Evolutionary conservation across 208 protist species (phyloP), one percentile per base, ranked within the genome.

Genomic region (Balamuthia mandrillaris): DNA sequence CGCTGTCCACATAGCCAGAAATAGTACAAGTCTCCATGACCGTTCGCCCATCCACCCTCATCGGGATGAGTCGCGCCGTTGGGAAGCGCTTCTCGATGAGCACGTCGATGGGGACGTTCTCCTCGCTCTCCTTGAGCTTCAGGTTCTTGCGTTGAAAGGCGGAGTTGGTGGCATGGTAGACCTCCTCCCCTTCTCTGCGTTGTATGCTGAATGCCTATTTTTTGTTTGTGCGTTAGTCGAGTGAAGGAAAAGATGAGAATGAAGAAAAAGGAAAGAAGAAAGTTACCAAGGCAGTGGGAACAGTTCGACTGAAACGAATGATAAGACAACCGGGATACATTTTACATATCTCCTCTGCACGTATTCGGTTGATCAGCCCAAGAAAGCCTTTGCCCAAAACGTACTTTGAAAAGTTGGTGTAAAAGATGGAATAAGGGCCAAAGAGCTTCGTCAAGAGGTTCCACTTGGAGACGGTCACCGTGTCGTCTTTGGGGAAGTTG

Each of bases 401-500:
- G 42, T 75, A 75, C 5, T 44, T 37, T n/a, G 45, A 44, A 24
- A 75, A 44, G 3, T 37, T 75, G 29, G 27, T 37, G 41, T 75
- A 75, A 10, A 75, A 75, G 10, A 54, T 75, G 39, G 42, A 44
- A 24, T 75, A 75, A 0, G 65, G 65, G 21, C 65, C 65, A 3
- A 75, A 75, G 27, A 75, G 41, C 16, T 44, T 37, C 65, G 65
- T 75, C 41, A 75, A 44, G 27, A 44, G 45, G 18, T 75, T 75
- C 65, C 65, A 75, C 65, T 75, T 75, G 65, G 65, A 37, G 21
- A 75, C 65, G 27, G 65, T 54, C 6, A 75, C 65, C 0, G 65
- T 75, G 24, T 75, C 65, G 24, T 75, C 65, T n/a, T 51, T 75
- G 39, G 65, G 65, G 41, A 75, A 75, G 65, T 75, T 75, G 42